Base-by-base conservation (phyloP, 2,329 filamentous ascomycete genomes). In the Penicillium sp. region DNA sequence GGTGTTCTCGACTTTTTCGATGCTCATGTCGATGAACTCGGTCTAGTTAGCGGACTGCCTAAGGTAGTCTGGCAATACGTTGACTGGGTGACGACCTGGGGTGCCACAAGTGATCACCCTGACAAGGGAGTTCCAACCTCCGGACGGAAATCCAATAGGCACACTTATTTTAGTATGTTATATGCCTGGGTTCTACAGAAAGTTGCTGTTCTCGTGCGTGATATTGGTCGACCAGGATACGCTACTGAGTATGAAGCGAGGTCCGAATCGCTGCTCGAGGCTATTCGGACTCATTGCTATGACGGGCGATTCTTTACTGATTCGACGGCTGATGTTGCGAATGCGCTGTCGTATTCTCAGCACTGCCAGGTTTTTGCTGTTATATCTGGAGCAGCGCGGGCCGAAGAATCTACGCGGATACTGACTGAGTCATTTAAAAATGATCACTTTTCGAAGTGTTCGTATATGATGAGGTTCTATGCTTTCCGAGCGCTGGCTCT, bases 391-490 rank as follows among this genome's bases (percentile, higher is more conserved):
- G 65, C 65, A 3, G 44, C 56, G 2, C 27, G 8, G 1, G 18
- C 49, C 0, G 42, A 45, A 0, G 59, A 68, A 3, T 27, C 43
- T 2, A 49, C 40, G 1, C 60, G 63, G 1, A 57, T 75, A 1
- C 49, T 75, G 8, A 58, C 23, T 0, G 61, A 64, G 26, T 60
- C 66, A 0, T 70, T 75, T 26, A 47, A 55, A 0, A 56, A 68
- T 10, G n/a, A 55, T 0, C 49, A 49, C 0, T 72, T 74, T 40
- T 64, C 70, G 0, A 65, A 68, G 49, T 72, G 68, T 54, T 71
- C 68, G 2, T 71, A 70, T 30, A 64, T 70, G 58, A 76, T 76
- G 74, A 61, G 61, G 18, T 76, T 77, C 53, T 77, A 76, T 45
- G 66, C 67, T 0, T 62, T 77, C 7, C 65, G 73, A 0, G 74